These are phyloP conservation scores for Ascochyta lentis DNA, from an alignment of 2,329 filamentous ascomycete genomes.

Conservation along the genomic window DNA sequence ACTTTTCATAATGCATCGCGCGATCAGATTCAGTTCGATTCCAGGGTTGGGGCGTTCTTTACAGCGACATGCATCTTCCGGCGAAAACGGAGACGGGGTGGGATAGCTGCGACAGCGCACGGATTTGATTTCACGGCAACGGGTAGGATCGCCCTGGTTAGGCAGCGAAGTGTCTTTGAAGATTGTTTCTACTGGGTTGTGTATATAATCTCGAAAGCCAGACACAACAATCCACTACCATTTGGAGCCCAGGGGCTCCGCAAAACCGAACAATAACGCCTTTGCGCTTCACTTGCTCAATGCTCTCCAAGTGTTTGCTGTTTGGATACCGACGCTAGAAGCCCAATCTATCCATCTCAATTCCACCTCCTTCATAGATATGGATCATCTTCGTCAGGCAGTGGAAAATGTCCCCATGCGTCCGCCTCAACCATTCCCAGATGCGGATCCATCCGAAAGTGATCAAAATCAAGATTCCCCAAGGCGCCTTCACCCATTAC, in stretches of 20 bases:
- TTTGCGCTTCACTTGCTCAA: neutral
- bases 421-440: neutral
- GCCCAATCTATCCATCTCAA: neutral
- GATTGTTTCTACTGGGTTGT: constrained; percentile 12
- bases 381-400: constrained; percentile 5
- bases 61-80: constrained; percentile 14
- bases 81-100: constrained; percentile 3
- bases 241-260: constrained; percentile 31
- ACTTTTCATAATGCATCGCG: constrained; percentile 8
- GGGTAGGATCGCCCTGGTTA: neutral
- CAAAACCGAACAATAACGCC: constrained; percentile 1
- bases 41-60: constrained; percentile 11
- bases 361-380: neutral
- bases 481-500: neutral
- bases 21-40: constrained; percentile 3
- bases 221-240: constrained; percentile 31
- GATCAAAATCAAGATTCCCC: neutral
- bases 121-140: neutral
- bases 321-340: neutral
- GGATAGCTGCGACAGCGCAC: neutral
- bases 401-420: neutral
- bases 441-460: neutral
- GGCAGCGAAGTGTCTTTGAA: neutral
- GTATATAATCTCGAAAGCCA: constrained; percentile 27
- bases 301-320: too few species aligned